Percentiles rank a stretch among this genome's conserved stretches.
Evolutionary conservation across 1,284 basidiomycete genomes (phyloP).

Genomic region (Erythrobasidium hasegawianum): DNA sequence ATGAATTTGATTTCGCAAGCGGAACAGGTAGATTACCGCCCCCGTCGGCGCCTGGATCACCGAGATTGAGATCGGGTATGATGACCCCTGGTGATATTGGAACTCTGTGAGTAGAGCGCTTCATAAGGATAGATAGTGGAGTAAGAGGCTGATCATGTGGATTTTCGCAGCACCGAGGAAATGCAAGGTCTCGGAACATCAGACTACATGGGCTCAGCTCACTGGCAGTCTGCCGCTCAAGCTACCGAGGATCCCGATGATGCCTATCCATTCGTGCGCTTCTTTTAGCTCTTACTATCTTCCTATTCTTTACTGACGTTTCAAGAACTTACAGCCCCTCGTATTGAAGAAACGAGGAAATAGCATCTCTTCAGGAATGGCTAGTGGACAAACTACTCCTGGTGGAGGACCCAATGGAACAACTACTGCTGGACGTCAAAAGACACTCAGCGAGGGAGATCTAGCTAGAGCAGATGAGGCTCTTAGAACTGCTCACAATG

Average conservation of each 20-base stretch:
- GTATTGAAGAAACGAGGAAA: slow-evolving; percentile 75
- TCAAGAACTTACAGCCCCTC: no score
- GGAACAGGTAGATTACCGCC: slow-evolving; percentile 63
- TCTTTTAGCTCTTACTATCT: slow-evolving; percentile 33
- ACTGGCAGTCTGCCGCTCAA: slow-evolving; percentile 47
- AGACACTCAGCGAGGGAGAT: slow-evolving; percentile 76
- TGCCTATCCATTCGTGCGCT: slow-evolving; percentile 67
- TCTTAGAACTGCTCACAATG: slow-evolving; percentile 50
- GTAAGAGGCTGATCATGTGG: not conserved
- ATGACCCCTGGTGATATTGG: slow-evolving; percentile 88
- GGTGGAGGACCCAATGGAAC: slow-evolving; percentile 58
- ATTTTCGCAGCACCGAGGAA: slow-evolving; percentile 49
- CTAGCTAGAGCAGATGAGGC: slow-evolving; percentile 77
- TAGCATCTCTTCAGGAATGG: slow-evolving; percentile 63
- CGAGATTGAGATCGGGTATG: slow-evolving; percentile 67
- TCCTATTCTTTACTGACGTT: slow-evolving; percentile 48
- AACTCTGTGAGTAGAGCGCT: slow-evolving; percentile 57
- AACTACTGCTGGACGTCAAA: slow-evolving; percentile 42
- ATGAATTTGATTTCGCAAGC: slow-evolving; percentile 60
- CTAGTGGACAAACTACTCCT: slow-evolving; percentile 75
- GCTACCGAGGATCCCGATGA: slow-evolving; percentile 75
- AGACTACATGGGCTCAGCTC: slow-evolving; percentile 48
- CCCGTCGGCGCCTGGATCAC: slow-evolving; percentile 80
- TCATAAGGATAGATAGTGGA: not conserved
- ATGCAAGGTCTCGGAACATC: slow-evolving; percentile 82